These are phyloP conservation scores for Acanthamoeba sp. DNA, from an alignment of 208 protist genomes.

Conservation along the genomic window DNA sequence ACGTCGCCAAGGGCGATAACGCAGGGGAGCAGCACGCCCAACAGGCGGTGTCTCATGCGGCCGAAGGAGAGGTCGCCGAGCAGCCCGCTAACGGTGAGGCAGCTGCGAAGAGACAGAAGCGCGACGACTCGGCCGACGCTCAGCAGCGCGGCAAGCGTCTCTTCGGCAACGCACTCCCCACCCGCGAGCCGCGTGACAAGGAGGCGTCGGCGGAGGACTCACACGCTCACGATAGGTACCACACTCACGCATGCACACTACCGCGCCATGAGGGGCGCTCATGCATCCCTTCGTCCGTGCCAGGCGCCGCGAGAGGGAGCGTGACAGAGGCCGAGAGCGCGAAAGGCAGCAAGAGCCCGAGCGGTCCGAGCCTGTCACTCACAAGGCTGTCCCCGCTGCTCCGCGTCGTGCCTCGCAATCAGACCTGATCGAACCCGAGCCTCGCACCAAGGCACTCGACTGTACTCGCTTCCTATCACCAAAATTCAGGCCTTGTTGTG, in stretches of 20 bases:
- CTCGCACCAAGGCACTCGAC: neutral
- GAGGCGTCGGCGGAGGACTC: neutral
- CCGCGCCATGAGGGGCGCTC: neutral
- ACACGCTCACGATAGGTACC: neutral
- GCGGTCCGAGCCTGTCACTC: neutral
- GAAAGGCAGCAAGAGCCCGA: constrained; percentile 13
- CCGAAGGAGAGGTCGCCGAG: neutral
- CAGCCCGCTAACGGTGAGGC: neutral
- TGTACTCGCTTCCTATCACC: neutral
- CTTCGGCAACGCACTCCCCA: constrained; percentile 21
- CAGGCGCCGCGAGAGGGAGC: neutral
- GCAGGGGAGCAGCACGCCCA: neutral
- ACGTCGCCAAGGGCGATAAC: neutral
- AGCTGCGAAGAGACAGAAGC: constrained; percentile 22
- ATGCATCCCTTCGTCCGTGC: neutral
- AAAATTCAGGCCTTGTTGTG: neutral
- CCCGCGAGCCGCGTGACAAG: neutral
- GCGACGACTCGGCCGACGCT: neutral
- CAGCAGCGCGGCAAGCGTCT: neutral
- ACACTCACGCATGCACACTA: too few species aligned
- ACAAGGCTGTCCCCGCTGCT: neutral
- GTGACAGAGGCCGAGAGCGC: constrained; percentile 13
- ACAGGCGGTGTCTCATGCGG: neutral
- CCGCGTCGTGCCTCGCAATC: neutral
- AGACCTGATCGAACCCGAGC: neutral